These are phyloP conservation scores for Lachancea lanzarotensis DNA, from an alignment of 805 yeast species.

Conservation along the genomic window DNA sequence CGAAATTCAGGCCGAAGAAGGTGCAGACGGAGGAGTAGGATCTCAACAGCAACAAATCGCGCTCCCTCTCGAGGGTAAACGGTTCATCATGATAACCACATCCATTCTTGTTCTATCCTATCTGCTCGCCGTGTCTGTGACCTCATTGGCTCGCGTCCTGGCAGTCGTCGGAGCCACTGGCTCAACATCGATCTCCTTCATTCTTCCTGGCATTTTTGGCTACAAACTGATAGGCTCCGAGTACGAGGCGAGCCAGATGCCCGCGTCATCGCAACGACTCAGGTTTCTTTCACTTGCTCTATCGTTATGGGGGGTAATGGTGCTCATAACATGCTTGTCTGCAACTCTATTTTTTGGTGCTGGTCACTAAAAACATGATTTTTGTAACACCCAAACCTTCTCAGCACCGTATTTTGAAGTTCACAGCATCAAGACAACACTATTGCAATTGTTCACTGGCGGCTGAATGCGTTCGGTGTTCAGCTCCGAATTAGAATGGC, in stretches of 20 bases:
- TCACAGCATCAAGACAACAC: too few species aligned
- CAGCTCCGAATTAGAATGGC: too few species aligned
- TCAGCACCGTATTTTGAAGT: not conserved
- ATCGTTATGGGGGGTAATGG: constrained; percentile 43
- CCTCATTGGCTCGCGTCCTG: constrained; percentile 60
- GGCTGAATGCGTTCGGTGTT: too few species aligned
- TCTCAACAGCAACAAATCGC: constrained; percentile 13
- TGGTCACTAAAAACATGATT: constrained; percentile 12
- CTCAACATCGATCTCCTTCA: constrained; percentile 70
- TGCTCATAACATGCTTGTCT: constrained; percentile 46
- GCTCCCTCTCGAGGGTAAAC: constrained; percentile 26
- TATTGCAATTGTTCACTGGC: too few species aligned
- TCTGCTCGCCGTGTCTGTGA: constrained; percentile 49
- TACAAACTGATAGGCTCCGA: constrained; percentile 32
- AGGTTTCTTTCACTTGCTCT: constrained; percentile 36
- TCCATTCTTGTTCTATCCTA: constrained; percentile 44
- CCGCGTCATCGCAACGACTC: constrained; percentile 28
- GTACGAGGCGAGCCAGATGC: constrained; percentile 12
- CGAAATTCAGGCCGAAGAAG: constrained; percentile 29
- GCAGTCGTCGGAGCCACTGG: constrained; percentile 81
- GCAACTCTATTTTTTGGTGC: constrained; percentile 31
- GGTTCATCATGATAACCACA: constrained; percentile 46
- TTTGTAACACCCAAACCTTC: not conserved
- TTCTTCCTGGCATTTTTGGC: constrained; percentile 73
- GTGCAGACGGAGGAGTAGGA: too few species aligned